Percentiles rank a stretch among this genome's conserved stretches.
phyloP scores from a whole-genome alignment of 345 rosid species.

The Nephelium lappaceum region DNA sequence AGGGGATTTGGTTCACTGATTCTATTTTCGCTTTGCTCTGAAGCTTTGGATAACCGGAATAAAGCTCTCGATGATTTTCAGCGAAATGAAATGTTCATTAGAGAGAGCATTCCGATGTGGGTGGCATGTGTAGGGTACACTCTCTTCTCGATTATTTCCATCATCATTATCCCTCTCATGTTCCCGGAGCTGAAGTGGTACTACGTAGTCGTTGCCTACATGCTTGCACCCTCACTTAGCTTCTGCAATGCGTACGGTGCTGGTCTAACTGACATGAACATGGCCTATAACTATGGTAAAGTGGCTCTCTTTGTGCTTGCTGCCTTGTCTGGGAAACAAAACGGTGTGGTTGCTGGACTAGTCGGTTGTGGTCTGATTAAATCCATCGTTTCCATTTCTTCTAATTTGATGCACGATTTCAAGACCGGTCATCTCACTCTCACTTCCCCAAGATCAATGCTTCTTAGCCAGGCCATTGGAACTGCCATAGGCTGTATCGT shows the following conservation, averaged over 20 bases:
- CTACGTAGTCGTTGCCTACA: constrained; percentile 79
- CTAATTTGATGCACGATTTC: constrained; percentile 95
- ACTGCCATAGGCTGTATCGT: constrained; percentile 84
- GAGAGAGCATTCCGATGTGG: constrained; percentile 85
- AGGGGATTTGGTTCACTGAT: neutral
- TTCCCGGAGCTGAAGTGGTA: constrained; percentile 94
- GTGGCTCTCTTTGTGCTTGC: constrained; percentile 87
- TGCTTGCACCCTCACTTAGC: constrained; percentile 84
- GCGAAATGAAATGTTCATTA: constrained; percentile 63
- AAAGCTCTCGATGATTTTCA: constrained; percentile 36
- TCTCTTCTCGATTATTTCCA: constrained; percentile 66
- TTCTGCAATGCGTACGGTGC: constrained; percentile 98
- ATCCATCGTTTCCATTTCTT: constrained; percentile 81
- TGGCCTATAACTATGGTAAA: constrained; percentile 94
- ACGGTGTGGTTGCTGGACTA: constrained; percentile 86
- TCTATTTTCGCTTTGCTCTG: constrained; percentile 15
- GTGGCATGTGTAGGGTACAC: constrained; percentile 70
- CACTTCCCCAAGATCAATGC: constrained; percentile 92
- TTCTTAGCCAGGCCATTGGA: constrained; percentile 83
- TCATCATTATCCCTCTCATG: constrained; percentile 73
- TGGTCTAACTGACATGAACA: constrained; percentile 96
- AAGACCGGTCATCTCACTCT: constrained; percentile 89
- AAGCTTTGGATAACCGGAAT: constrained; percentile 36
- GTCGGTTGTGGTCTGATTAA: constrained; percentile 90
- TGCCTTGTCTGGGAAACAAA: constrained; percentile 59